Conservation (phyloP, 2,329 filamentous ascomycete genomes). For the Dryadomyces quercus-mongolicae region DNA sequence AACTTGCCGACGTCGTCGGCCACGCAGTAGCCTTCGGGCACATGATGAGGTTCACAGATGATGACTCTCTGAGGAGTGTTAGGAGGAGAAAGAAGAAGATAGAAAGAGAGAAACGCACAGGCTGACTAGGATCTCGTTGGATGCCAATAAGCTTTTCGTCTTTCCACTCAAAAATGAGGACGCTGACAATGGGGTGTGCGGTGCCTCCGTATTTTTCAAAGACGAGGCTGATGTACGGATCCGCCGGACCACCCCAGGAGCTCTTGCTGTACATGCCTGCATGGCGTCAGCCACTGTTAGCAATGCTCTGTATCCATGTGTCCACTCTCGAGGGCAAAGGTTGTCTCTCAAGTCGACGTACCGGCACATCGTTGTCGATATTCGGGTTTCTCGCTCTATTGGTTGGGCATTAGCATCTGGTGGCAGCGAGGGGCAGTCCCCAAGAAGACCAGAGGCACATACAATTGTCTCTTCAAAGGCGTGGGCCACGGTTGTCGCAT, state of each 20-base stretch:
- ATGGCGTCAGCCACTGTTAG: no score
- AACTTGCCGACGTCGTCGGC: conserved; percentile 71
- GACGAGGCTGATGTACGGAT: conserved; percentile 80
- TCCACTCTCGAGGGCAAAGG: no score
- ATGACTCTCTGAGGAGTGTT: conserved; percentile 23
- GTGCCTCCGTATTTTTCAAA: conserved; percentile 52
- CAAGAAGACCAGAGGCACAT: conserved; percentile 14
- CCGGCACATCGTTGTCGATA: conserved; percentile 71
- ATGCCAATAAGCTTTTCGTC: conserved; percentile 72
- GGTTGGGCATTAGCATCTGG: background rate
- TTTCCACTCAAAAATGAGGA: conserved; percentile 90
- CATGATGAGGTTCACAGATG: conserved; percentile 65
- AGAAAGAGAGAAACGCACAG: conserved; percentile 1
- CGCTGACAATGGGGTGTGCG: conserved; percentile 63
- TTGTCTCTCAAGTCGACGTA: conserved; percentile 18
- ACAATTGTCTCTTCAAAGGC: conserved; percentile 50
- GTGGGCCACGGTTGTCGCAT: conserved; percentile 27
- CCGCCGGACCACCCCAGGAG: conserved; percentile 75
- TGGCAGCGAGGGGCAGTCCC: background rate
- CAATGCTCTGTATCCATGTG: no score
- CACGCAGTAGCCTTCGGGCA: conserved; percentile 61
- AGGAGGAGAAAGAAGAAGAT: background rate
- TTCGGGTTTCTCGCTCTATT: conserved; percentile 60
- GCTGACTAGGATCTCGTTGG: conserved; percentile 35
- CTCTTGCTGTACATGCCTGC: conserved; percentile 83